Percentiles rank a stretch among this genome's conserved stretches.
phyloP scores from a whole-genome alignment of 352 stramenopile genomes.

The Phytophthora megakarya region DNA sequence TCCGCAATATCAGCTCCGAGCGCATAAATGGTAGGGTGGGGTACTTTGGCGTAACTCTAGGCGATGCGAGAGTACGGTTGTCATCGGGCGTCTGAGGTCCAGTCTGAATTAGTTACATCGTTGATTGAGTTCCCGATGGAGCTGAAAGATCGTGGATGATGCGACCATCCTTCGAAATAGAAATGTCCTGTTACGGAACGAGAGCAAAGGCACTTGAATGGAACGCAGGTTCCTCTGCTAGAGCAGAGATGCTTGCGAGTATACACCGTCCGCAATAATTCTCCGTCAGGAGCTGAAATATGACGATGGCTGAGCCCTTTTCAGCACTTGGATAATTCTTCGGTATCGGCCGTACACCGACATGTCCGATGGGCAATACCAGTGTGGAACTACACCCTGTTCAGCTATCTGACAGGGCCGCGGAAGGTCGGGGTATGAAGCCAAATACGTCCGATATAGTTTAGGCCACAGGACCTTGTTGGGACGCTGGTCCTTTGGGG shows the following conservation, averaged over 20 bases:
- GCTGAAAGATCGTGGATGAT: slow-evolving; percentile 21
- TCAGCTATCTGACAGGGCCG: slow-evolving; percentile 7
- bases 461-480: slow-evolving; percentile 9
- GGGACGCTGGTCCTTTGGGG: background rate
- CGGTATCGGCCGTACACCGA: background rate
- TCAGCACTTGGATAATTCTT: slow-evolving; percentile 5
- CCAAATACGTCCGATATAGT: slow-evolving; percentile 6
- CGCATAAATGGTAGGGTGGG: slow-evolving; percentile 4
- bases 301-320: background rate
- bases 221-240: background rate
- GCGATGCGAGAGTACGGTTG: background rate
- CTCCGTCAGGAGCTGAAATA: background rate
- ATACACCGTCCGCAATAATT: slow-evolving; percentile 15
- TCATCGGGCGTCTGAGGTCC: background rate
- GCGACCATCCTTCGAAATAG: background rate
- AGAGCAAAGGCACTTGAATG: slow-evolving; percentile 15
- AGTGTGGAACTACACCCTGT: slow-evolving; percentile 9
- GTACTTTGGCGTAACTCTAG: too few species aligned
- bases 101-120: background rate
- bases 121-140: slow-evolving; percentile 5
- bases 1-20: slow-evolving; percentile 10
- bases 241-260: background rate
- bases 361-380: background rate
- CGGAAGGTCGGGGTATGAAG: background rate
- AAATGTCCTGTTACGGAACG: slow-evolving; percentile 12